Base-by-base conservation (phyloP, 768 basidiomycete genomes). In the Naganishia friedmannii region DNA sequence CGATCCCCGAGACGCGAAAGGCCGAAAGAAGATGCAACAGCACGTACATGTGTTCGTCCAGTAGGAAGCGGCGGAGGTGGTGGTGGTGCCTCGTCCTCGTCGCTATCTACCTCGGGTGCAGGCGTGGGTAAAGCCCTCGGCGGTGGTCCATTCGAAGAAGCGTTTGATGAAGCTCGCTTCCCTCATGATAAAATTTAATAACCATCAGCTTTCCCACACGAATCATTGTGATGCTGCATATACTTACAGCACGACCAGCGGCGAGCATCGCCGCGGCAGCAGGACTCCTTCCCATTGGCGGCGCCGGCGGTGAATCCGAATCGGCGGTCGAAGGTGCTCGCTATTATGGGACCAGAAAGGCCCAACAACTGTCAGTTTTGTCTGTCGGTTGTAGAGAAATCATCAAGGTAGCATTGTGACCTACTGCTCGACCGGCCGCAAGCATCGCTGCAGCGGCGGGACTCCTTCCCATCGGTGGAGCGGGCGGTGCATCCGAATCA, bases 221-320 rank as follows among this genome's bases (percentile, higher is more conserved):
- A 46, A 46, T 4, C 45, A 15, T 4, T 8, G 45, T 55, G 17
- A 17, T n/a, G n/a, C n/a, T 13, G 28, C 5, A 53, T 1, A 8
- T 6, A 68, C 56, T 37, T 29, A 63, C 60, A 42, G 68, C 63
- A 57, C 72, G 60, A 23, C 72, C 72, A 34, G 70, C 39, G 46
- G 69, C 67, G 23, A 70, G 19, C 53, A 70, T 66, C 0, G 72
- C 73, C 53, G 31, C 21, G 0, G 76, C 75, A 23, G 78, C 77
- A 17, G 77, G 77, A 72, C 78, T 77, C 23, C 72, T 71, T 3
- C 76, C 76, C 39, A 60, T 70, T 6, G 77, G 75, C 46, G 73
- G 65, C n/a, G 72, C 74, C 3, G 78, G 78, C 2, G 78, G 75
- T 4, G 74, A 68, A 58, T 69, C 75, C 12, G 76, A 70, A 5